These are phyloP conservation scores for Pyrus hybrid DNA, from an alignment of 331 rosid species.

Conservation along the genomic window DNA sequence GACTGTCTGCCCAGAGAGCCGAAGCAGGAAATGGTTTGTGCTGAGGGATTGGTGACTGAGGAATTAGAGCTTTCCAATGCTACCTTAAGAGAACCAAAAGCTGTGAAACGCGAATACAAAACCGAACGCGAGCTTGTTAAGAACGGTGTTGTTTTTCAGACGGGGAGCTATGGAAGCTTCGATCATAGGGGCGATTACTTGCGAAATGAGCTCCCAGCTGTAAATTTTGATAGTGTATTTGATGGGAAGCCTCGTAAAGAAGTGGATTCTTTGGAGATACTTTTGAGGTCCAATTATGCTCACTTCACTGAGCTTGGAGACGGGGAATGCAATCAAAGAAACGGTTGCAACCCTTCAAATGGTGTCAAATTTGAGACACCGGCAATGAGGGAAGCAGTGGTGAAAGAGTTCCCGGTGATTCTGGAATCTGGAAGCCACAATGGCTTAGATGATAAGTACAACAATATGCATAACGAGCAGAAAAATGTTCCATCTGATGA, in stretches of 20 bases:
- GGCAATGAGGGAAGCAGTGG: background rate
- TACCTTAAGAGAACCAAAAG: background rate
- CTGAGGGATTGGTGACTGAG: background rate
- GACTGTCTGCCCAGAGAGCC: background rate
- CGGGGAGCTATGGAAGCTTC: background rate
- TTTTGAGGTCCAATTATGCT: background rate
- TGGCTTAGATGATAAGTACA: background rate
- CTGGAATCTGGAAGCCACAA: background rate
- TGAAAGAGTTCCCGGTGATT: constrained; percentile 1
- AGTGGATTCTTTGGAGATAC: background rate
- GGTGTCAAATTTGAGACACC: background rate
- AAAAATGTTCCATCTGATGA: background rate
- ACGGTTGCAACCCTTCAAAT: background rate
- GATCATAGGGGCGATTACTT: background rate
- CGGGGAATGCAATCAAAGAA: background rate
- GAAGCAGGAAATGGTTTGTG: constrained; percentile 5
- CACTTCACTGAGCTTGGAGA: background rate
- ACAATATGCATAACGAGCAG: background rate
- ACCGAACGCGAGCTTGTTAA: background rate
- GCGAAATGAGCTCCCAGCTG: background rate
- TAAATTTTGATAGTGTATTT: background rate
- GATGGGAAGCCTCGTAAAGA: background rate
- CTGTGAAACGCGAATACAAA: background rate
- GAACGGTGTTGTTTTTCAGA: background rate
- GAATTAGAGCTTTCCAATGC: background rate